A percentile compares a stretch with the other conserved stretches of the same genome.
Conservation (phyloP, 2,329 filamentous ascomycete species). For the Microcyclospora tardicrescens region DNA sequence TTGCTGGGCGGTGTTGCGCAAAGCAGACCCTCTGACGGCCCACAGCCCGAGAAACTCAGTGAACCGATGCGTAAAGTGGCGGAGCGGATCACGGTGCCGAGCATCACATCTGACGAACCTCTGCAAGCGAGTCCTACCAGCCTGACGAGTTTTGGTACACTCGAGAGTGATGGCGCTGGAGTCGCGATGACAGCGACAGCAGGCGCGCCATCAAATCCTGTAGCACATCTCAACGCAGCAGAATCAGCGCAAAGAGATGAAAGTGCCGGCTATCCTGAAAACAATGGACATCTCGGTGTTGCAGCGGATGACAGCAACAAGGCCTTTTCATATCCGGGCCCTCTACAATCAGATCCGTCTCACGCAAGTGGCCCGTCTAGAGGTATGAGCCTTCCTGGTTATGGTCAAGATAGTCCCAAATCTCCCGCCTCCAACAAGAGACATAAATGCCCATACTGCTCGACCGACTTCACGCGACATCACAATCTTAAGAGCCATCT, state of each 20-base stretch:
- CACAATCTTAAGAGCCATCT: conserved; percentile 97
- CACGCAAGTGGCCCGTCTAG: conserved; percentile 40
- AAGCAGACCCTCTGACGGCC: conserved; percentile 32
- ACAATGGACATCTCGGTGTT: conserved; percentile 12
- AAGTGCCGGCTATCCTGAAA: conserved; percentile 19
- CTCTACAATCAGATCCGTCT: conserved; percentile 27
- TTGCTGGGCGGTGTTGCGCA: conserved; percentile 33
- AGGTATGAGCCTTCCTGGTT: conserved; percentile 46
- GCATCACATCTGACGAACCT: conserved; percentile 29
- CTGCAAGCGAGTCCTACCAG: conserved; percentile 42
- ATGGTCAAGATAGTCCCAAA: conserved; percentile 44
- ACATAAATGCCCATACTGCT: conserved; percentile 93
- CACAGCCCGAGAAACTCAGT: conserved; percentile 31
- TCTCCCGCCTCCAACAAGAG: conserved; percentile 61
- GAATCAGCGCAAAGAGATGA: conserved; percentile 25
- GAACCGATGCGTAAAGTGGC: conserved; percentile 36
- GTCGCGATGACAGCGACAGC: conserved; percentile 33
- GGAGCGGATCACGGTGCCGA: conserved; percentile 38
- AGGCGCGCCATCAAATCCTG: neutral
- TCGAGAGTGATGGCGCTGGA: conserved; percentile 32
- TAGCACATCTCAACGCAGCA: conserved; percentile 34
- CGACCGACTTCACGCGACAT: conserved; percentile 91
- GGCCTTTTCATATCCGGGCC: conserved; percentile 50
- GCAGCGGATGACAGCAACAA: conserved; percentile 32
- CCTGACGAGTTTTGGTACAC: conserved; percentile 40